Base-by-base conservation (phyloP, 75 land plant genomes). In the Gnetum montanum region DNA sequence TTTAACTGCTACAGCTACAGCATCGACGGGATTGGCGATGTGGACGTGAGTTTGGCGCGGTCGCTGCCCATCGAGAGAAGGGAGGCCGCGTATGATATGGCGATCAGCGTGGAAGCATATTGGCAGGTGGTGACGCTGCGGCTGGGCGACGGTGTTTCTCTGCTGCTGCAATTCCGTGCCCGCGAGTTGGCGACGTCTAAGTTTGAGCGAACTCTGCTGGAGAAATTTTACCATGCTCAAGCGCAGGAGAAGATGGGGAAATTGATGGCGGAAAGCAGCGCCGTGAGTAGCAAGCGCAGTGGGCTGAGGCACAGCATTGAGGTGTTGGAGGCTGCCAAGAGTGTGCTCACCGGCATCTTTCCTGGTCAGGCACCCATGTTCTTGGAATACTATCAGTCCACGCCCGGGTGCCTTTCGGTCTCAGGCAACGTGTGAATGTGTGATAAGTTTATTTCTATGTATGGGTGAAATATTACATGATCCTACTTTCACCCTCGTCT, bases 191-290 rank as follows among this genome's bases (percentile, higher is more conserved):
- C 50, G 23, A 28, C 10, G 7, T 6, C 0, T 2, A 23, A 51
- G 54, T 28, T 51, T n/a, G 31, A 51, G n/a, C 3, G 1, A 6
- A 60, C 59, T 23, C 41, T 77, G 15, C 64, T 77, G 0, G n/a
- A n/a, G n/a, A n/a, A n/a, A n/a, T n/a, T n/a, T n/a, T n/a, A n/a
- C n/a, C n/a, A n/a, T n/a, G 24, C 45, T 3, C 66, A 77, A 28
- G 10, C 71, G 26, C 46, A 64, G 29, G 70, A 48, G 7, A 68
- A 67, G 11, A 63, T 77, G 19, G 64, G 71, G 35, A 45, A 60
- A 23, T 37, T 77, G 44, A 41, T 77, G 41, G 71, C 67, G 51
- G 80, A 77, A 25, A 40, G 71, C 4, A 74, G 70, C 1, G 22
- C 31, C 6, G 46, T 65, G 12, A 67, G 58, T 0, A 31, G 12